Base-by-base conservation (phyloP, 176 grass and related monocot species). In the Juncus effusus region DNA sequence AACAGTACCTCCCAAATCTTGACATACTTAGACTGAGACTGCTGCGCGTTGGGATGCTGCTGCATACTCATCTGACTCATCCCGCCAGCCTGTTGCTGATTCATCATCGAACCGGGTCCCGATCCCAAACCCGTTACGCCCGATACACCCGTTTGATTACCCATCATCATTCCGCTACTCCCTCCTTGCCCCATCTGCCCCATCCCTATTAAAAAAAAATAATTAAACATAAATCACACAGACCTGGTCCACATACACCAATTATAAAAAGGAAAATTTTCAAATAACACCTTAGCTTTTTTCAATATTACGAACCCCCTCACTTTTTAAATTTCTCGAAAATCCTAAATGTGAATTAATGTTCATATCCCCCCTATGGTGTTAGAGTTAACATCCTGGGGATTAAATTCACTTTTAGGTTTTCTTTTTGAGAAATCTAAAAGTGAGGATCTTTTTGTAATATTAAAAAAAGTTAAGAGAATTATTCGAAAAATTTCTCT, bases 1-100 rank as follows among this genome's bases (percentile, higher is more conserved):
- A 77, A 83, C 51, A n/a, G 61, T 86, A 97, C 93, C 93, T 97
- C 93, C 93, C 93, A 97, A 76, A 97, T 97, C 86, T 78, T 92
- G 64, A 92, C 72, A 80, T 97, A 97, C 65, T 97, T 97, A 61
- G 93, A 58, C 11, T 73, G 85, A 10, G 76, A 56, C 51, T 91
- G 93, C 73, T 92, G 93, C 45, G 68, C 75, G 86, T 84, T 86
- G 40, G 82, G 59, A 61, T 91, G 77, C 65, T 86, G 85, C 65
- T 86, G 85, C 60, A 82, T 73, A 45, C 82, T 73, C 78, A 92
- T 65, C 70, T 87, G 68, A 85, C 92, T 87, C 35, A 78, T 72
- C 44, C 66, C 50, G 56, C 88, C 93, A 65, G 80, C 12, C 54
- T 86, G 88, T 60, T 89, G 93, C 77, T 87, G 85, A 45, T 82